phyloP scores from a whole-genome alignment of 2,329 filamentous ascomycete species.

The Fonsecaea pugnacius region DNA sequence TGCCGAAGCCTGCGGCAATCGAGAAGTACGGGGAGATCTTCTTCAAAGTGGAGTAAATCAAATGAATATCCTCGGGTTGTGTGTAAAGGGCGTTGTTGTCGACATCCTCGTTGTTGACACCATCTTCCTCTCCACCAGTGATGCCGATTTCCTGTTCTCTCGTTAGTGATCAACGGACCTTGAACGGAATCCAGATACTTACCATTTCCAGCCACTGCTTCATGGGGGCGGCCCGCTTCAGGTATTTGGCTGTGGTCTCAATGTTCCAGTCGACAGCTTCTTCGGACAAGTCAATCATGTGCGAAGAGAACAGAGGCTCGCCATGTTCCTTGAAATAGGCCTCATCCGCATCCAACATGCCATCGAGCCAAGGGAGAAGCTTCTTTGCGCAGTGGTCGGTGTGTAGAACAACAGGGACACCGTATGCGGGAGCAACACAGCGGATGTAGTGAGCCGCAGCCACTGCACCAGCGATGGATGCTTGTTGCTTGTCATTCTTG shows the following conservation, averaged over 20 bases:
- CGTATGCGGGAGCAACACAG: constrained; percentile 82
- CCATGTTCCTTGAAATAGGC: constrained; percentile 89
- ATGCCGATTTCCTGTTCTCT: constrained; percentile 75
- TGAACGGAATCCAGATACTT: constrained; percentile 38
- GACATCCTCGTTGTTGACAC: constrained; percentile 97
- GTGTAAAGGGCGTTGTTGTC: constrained; percentile 98
- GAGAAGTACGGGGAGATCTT: constrained; percentile 95
- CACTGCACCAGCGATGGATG: constrained; percentile 84
- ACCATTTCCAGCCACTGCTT: constrained; percentile 99
- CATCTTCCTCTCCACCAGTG: constrained; percentile 96
- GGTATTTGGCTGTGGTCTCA: constrained; percentile 85
- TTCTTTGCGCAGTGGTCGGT: constrained; percentile 99
- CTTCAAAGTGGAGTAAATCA: constrained; percentile 83
- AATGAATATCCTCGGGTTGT: constrained; percentile 93
- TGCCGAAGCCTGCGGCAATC: constrained; percentile 97
- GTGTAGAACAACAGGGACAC: constrained; percentile 88
- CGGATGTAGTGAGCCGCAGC: constrained; percentile 94
- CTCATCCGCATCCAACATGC: constrained; percentile 94
- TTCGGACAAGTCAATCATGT: constrained; percentile 99
- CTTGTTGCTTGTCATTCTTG: constrained; percentile 79
- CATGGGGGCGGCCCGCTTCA: constrained; percentile 92
- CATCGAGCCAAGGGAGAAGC: constrained; percentile 96
- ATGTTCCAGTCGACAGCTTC: constrained; percentile 91
- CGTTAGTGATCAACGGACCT: constrained; percentile 15
- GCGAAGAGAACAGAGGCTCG: constrained; percentile 90